Percentiles rank a stretch among this genome's conserved stretches.
Conservation (phyloP, 225 moss, liverwort and hornwort genomes). For the Climacium dendroides region DNA sequence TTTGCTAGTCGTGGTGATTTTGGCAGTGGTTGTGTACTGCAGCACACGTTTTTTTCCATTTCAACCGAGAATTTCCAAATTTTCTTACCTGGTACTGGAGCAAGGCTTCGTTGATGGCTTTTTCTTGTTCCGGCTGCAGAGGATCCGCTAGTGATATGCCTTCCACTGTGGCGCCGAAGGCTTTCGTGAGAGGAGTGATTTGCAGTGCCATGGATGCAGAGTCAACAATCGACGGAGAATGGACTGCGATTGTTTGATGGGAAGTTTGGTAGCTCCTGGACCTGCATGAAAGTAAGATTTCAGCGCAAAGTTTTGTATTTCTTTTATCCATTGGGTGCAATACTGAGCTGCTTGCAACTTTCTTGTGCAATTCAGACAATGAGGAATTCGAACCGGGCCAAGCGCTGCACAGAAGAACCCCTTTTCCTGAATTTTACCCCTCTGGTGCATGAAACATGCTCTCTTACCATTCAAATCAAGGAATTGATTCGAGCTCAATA, state of each 20-base stretch:
- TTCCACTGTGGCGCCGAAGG: conserved; percentile 1
- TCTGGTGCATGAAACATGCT: background rate
- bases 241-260: background rate
- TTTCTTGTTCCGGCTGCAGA: background rate
- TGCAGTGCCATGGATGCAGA: background rate
- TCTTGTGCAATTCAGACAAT: background rate
- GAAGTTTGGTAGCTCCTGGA: background rate
- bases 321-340: background rate
- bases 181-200: background rate
- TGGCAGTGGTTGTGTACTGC: too few relatives aligned
- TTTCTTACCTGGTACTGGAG: background rate
- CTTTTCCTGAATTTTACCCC: background rate
- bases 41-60: background rate
- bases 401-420: background rate
- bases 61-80: too few relatives aligned
- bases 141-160: background rate
- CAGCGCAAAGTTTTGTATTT: background rate
- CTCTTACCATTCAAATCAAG: background rate
- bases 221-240: background rate
- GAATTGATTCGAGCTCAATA: background rate
- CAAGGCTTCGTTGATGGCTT: conserved; percentile 2
- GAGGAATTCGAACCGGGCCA: background rate
- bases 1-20: background rate
- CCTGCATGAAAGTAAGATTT: background rate
- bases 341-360: background rate